These are phyloP conservation scores for Cryoendolithus antarcticus DNA, from an alignment of 2,329 filamentous ascomycete species.

Conservation along the genomic window DNA sequence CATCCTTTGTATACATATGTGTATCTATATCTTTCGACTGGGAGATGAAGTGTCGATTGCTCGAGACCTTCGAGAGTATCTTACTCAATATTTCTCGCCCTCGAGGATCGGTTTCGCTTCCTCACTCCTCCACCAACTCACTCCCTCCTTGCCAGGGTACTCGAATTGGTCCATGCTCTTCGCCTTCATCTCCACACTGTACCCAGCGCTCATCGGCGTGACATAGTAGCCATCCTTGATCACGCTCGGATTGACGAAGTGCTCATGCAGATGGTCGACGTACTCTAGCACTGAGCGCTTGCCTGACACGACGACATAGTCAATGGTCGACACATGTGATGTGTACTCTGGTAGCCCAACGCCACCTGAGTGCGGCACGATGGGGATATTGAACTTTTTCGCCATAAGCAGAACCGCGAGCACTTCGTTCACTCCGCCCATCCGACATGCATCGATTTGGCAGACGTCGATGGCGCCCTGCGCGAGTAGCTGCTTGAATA, in stretches of 20 bases:
- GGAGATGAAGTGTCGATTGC: too few species aligned
- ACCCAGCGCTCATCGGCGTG: constrained; percentile 70
- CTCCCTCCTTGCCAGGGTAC: constrained; percentile 64
- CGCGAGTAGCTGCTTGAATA: constrained; percentile 84
- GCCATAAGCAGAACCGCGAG: constrained; percentile 82
- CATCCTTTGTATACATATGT: too few species aligned
- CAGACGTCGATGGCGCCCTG: constrained; percentile 73
- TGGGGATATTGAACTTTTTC: constrained; percentile 63
- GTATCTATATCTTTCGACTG: too few species aligned
- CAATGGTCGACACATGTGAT: constrained; percentile 81
- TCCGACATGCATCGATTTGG: constrained; percentile 80
- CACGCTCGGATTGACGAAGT: constrained; percentile 70
- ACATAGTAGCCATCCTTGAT: constrained; percentile 81
- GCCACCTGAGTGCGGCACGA: constrained; percentile 80
- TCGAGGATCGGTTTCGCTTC: constrained; percentile 67
- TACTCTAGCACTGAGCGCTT: constrained; percentile 71
- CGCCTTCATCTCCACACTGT: constrained; percentile 87
- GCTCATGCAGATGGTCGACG: constrained; percentile 86
- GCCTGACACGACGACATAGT: constrained; percentile 77
- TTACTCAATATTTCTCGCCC: constrained; percentile 24
- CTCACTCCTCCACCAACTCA: constrained; percentile 76
- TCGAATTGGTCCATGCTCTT: constrained; percentile 71
- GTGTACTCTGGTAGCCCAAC: constrained; percentile 90
- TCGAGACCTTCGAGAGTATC: too few species aligned
- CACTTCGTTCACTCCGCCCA: constrained; percentile 85